Percentiles rank a stretch among this genome's conserved stretches.
Evolutionary conservation across 805 yeast species (phyloP).

Genomic region (Saccharomycopsis sp.): DNA sequence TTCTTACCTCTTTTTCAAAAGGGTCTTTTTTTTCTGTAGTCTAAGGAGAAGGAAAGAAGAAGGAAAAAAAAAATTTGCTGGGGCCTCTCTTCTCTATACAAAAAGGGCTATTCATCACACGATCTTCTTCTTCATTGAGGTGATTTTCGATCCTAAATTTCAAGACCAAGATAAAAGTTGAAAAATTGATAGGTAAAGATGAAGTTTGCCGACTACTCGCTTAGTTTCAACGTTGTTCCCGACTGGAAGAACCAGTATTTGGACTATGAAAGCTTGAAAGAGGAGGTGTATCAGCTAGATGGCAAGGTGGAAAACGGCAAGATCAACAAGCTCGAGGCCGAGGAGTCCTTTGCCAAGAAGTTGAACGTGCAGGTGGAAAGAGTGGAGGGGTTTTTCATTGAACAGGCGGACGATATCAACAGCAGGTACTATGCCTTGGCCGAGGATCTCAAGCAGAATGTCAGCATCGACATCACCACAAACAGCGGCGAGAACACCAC

Average conservation of each 20-base stretch:
- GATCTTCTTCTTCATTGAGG: too few species aligned
- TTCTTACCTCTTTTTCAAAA: too few species aligned
- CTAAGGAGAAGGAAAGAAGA: too few species aligned
- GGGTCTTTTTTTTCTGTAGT: too few species aligned
- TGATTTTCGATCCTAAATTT: too few species aligned
- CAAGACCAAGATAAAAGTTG: too few species aligned
- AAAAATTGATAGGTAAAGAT: constrained; percentile 30
- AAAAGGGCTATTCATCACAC: too few species aligned
- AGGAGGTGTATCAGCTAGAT: neutral
- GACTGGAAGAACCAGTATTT: constrained; percentile 83
- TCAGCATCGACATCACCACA: neutral
- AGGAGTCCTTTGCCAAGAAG: neutral
- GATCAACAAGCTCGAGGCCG: neutral
- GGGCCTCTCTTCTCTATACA: too few species aligned
- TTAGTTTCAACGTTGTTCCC: constrained; percentile 64
- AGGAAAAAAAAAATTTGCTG: too few species aligned
- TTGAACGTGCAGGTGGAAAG: neutral
- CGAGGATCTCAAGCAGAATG: neutral
- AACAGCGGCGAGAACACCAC: neutral
- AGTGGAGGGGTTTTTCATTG: neutral
- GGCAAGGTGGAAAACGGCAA: constrained; percentile 1
- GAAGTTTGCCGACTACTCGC: constrained; percentile 58
- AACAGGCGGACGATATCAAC: neutral
- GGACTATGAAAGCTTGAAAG: constrained; percentile 40
- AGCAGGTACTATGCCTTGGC: neutral